phyloP scores from a whole-genome alignment of 345 rosid genomes.

The Lepidium aucheri region DNA sequence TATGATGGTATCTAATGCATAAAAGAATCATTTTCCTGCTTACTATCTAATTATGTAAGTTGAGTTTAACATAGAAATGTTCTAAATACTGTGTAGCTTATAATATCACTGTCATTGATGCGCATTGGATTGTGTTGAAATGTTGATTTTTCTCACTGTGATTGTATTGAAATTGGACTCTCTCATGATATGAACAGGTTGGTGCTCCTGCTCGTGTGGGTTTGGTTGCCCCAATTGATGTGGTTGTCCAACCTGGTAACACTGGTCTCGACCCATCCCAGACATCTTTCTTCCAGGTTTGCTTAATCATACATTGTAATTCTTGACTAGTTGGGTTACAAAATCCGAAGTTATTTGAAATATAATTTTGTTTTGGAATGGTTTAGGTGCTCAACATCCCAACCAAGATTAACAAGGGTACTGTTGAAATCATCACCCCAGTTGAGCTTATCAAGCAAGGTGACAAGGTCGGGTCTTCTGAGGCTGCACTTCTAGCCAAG shows the following conservation, averaged over 20 bases:
- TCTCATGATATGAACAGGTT: constrained; percentile 40
- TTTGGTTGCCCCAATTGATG: constrained; percentile 91
- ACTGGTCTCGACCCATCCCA: constrained; percentile 98
- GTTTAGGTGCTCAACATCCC: constrained; percentile 66
- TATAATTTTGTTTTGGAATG: background rate
- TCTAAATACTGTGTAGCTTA: background rate
- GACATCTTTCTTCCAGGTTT: constrained; percentile 95
- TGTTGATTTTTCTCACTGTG: background rate
- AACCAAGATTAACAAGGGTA: constrained; percentile 82
- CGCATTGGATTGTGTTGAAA: background rate
- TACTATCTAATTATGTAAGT: background rate
- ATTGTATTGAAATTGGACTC: background rate
- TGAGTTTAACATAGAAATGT: background rate
- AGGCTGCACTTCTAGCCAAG: constrained; percentile 70
- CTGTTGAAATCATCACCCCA: constrained; percentile 78
- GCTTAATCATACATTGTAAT: background rate
- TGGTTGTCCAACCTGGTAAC: constrained; percentile 95
- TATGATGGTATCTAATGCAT: background rate
- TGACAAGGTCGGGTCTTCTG: constrained; percentile 78
- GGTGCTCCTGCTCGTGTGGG: constrained; percentile 99
- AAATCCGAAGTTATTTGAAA: background rate
- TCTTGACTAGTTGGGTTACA: background rate
- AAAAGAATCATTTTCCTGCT: background rate
- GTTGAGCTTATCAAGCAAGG: constrained; percentile 76
- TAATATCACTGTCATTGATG: background rate